Evolutionary conservation across 1,139 yeast genomes (phyloP).

Genomic region (Yamadazyma songkhlaensis): DNA sequence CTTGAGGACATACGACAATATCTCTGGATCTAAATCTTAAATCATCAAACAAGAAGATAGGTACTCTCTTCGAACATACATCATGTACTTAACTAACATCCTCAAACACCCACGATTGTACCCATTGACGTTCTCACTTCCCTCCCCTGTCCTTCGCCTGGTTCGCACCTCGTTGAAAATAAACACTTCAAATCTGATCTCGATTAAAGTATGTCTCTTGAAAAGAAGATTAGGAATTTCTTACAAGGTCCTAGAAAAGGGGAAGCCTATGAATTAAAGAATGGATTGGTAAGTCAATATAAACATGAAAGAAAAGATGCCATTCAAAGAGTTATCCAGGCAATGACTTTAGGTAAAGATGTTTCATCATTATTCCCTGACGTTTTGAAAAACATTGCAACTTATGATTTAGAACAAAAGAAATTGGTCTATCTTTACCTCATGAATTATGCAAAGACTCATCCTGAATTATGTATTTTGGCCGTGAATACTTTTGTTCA

Average conservation of each 20-base stretch:
- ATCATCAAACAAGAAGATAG: too few species aligned
- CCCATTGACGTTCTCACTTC: too few species aligned
- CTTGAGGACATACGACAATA: too few species aligned
- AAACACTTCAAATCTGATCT: neutral
- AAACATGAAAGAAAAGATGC: constrained; percentile 95
- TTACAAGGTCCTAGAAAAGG: constrained; percentile 53
- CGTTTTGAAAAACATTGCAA: constrained; percentile 92
- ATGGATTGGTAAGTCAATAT: constrained; percentile 91
- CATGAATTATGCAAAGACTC: constrained; percentile 96
- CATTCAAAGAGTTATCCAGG: constrained; percentile 93
- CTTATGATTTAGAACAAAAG: constrained; percentile 95
- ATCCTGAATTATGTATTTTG: constrained; percentile 91
- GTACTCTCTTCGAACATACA: too few species aligned
- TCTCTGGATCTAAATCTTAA: too few species aligned
- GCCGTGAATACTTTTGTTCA: constrained; percentile 97
- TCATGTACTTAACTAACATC: too few species aligned
- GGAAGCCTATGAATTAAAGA: constrained; percentile 84
- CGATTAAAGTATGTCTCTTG: constrained; percentile 34
- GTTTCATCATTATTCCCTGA: constrained; percentile 95
- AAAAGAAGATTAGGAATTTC: constrained; percentile 42
- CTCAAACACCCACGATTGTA: too few species aligned
- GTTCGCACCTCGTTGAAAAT: constrained; percentile 1
- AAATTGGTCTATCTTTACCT: constrained; percentile 90
- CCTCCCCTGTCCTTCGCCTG: too few species aligned
- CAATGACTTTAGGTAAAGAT: constrained; percentile 99